These are phyloP conservation scores for Fusarium algeriense DNA, from an alignment of 2,329 filamentous ascomycete genomes.

Conservation along the genomic window DNA sequence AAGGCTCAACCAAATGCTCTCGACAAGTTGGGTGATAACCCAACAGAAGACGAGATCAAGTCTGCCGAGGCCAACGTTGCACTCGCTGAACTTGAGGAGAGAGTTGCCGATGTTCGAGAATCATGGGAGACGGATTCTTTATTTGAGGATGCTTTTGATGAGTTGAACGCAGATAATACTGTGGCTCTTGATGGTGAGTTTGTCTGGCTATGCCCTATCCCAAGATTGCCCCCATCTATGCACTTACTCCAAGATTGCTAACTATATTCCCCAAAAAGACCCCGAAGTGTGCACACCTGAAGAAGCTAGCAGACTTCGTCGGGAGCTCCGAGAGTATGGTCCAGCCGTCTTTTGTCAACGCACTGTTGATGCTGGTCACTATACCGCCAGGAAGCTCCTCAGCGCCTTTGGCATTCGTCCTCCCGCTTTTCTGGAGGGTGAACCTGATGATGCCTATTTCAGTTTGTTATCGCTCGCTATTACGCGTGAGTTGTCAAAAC, in stretches of 20 bases:
- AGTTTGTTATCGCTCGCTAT: conserved; percentile 81
- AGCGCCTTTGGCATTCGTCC: conserved; percentile 86
- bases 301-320: conserved; percentile 76
- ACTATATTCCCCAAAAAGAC: conserved; percentile 45
- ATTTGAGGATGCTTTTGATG: conserved; percentile 72
- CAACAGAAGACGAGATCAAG: conserved; percentile 54
- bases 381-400: conserved; percentile 85
- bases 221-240: neutral
- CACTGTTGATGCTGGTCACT: conserved; percentile 75
- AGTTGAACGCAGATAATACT: conserved; percentile 66
- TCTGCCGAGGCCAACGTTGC: conserved; percentile 53
- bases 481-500: conserved; percentile 82
- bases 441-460: conserved; percentile 77
- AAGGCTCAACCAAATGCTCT: conserved; percentile 54
- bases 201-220: conserved; percentile 31
- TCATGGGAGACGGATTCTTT: conserved; percentile 74
- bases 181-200: conserved; percentile 60
- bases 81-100: conserved; percentile 62
- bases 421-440: conserved; percentile 78
- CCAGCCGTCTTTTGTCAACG: conserved; percentile 80
- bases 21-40: conserved; percentile 51
- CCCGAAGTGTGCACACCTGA: conserved; percentile 72
- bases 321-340: conserved; percentile 80
- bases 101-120: conserved; percentile 64
- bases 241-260: conserved; percentile 8